Evolutionary conservation across 2,329 filamentous ascomycete genomes (phyloP).

Genomic region (Colletotrichum shisoi): DNA sequence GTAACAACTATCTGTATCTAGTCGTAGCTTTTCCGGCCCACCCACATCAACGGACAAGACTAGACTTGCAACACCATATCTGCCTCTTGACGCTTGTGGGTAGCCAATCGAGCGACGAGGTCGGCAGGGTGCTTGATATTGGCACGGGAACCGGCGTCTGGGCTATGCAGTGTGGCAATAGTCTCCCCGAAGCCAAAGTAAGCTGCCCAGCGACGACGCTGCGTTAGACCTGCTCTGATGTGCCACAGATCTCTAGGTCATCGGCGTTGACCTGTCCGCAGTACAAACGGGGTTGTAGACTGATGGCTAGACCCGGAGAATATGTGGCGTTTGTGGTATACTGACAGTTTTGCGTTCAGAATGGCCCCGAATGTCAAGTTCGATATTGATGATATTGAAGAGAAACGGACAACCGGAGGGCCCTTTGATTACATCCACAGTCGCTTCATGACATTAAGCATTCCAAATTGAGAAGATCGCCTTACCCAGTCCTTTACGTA

Average conservation of each 20-base stretch:
- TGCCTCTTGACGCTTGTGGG: conserved; percentile 47
- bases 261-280: conserved; percentile 72
- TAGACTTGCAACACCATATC: conserved; percentile 51
- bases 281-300: conserved; percentile 68
- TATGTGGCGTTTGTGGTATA: neutral
- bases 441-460: conserved; percentile 58
- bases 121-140: conserved; percentile 42
- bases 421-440: conserved; percentile 64
- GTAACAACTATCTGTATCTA: conserved; percentile 36
- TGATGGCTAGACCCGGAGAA: too few relatives aligned
- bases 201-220: neutral
- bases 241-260: conserved; percentile 49
- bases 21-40: neutral
- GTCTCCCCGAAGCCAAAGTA: conserved; percentile 46
- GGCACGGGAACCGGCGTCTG: conserved; percentile 45
- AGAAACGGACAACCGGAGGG: conserved; percentile 61
- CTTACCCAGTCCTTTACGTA: conserved; percentile 57
- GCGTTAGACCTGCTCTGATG: neutral
- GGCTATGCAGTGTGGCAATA: conserved; percentile 51
- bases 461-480: conserved; percentile 58
- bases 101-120: conserved; percentile 41
- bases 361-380: conserved; percentile 53
- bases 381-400: conserved; percentile 50
- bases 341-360: neutral
- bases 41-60: neutral